Percentiles rank a stretch among this genome's conserved stretches.
These are phyloP conservation scores for Oenanthe sinensis DNA, from an alignment of 129 eudicot species.

Conservation along the genomic window DNA sequence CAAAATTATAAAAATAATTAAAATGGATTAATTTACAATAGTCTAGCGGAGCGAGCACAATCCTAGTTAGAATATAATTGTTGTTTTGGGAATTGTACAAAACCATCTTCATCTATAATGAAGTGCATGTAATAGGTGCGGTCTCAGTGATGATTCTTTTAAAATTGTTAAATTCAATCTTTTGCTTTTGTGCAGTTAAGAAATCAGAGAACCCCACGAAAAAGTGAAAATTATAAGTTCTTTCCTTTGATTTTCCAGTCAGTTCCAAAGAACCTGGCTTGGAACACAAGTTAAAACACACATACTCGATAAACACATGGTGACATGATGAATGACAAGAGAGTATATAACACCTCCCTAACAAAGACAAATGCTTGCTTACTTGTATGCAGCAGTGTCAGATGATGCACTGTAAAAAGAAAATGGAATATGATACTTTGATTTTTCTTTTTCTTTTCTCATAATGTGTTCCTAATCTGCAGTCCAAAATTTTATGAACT, in stretches of 20 bases:
- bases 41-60: too few species aligned
- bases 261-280: not conserved
- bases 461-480: not conserved
- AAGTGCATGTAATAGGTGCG: too few species aligned
- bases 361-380: not conserved
- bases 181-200: not conserved
- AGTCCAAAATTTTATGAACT: not conserved
- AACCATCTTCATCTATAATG: too few species aligned
- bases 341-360: not conserved
- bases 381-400: not conserved
- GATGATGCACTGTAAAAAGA: not conserved
- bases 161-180: too few species aligned
- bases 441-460: conserved; percentile 1
- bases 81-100: too few species aligned
- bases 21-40: too few species aligned
- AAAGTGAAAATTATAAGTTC: too few species aligned
- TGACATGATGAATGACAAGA: not conserved
- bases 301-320: not conserved
- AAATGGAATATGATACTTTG: not conserved
- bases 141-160: too few species aligned
- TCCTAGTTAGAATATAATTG: too few species aligned
- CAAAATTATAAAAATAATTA: too few species aligned
- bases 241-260: not conserved
- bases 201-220: not conserved
- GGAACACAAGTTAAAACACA: not conserved